Conservation (phyloP, 1,284 basidiomycete species). For the Limonomyces culmigenus region DNA sequence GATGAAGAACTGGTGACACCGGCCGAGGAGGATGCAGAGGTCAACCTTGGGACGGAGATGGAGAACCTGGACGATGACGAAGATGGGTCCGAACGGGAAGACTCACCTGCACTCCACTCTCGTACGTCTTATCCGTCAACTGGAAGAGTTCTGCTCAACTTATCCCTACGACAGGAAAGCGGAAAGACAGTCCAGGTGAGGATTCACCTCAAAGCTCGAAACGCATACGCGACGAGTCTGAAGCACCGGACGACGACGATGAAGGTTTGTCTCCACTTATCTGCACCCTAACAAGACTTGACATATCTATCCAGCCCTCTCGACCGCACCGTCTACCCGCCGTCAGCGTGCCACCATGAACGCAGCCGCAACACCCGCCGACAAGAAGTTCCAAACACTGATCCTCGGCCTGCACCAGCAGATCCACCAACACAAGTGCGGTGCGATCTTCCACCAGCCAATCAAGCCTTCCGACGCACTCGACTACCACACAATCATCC, state of each 20-base stretch:
- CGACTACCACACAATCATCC: conserved; percentile 82
- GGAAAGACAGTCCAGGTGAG: no score
- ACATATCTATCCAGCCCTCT: no score
- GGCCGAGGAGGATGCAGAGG: background rate
- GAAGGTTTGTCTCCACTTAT: no score
- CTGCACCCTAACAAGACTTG: no score
- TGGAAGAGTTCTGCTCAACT: no score
- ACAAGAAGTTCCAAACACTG: conserved; percentile 61
- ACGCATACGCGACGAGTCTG: no score
- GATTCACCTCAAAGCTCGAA: no score
- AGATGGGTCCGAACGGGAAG: background rate
- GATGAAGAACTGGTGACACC: background rate
- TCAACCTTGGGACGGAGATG: background rate
- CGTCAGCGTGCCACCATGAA: conserved; percentile 13
- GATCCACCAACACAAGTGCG: conserved; percentile 72
- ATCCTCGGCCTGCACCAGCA: conserved; percentile 67
- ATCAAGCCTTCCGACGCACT: conserved; percentile 79
- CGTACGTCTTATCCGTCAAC: no score
- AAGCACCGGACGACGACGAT: no score
- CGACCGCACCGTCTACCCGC: no score
- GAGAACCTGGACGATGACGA: conserved; percentile 3
- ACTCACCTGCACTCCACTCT: no score
- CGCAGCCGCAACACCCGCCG: background rate
- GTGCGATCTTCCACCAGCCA: conserved; percentile 81
- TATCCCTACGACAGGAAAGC: no score